Evolutionary conservation across 805 yeast species (phyloP).

Genomic region (Pichia eremophila): DNA sequence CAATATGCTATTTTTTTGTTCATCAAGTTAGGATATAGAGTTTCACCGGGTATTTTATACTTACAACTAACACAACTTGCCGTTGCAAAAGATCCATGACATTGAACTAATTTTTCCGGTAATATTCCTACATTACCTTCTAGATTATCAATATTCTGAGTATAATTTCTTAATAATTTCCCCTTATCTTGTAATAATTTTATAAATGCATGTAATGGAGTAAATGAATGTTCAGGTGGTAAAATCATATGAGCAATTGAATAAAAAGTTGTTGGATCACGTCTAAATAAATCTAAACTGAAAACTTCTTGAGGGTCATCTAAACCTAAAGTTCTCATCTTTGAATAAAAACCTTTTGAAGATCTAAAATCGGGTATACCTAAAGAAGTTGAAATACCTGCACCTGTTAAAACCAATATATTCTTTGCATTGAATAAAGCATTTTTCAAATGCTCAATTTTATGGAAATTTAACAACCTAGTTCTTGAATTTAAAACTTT

Average conservation of each 20-base stretch:
- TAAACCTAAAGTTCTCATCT: slow-evolving; percentile 56
- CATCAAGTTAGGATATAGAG: slow-evolving; percentile 51
- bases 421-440: slow-evolving; percentile 47
- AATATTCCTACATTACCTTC: slow-evolving; percentile 73
- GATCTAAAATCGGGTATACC: slow-evolving; percentile 94
- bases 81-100: slow-evolving; percentile 87
- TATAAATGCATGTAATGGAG: slow-evolving; percentile 79
- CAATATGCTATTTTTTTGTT: slow-evolving; percentile 59
- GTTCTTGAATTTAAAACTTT: slow-evolving; percentile 50
- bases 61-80: slow-evolving; percentile 80
- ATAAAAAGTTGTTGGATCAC: slow-evolving; percentile 74
- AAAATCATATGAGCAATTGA: slow-evolving; percentile 78
- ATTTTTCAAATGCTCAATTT: slow-evolving; percentile 48
- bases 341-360: slow-evolving; percentile 73
- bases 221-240: slow-evolving; percentile 58
- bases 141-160: slow-evolving; percentile 84
- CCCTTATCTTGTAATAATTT: slow-evolving; percentile 64
- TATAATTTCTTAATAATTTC: slow-evolving; percentile 72
- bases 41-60: slow-evolving; percentile 54
- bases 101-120: slow-evolving; percentile 64
- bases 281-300: slow-evolving; percentile 58
- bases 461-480: slow-evolving; percentile 42
- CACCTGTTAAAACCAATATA: slow-evolving; percentile 77
- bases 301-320: slow-evolving; percentile 89
- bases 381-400: slow-evolving; percentile 82